Base-by-base conservation (phyloP, 164 flowering plant genomes). In the Buxus sempervirens region DNA sequence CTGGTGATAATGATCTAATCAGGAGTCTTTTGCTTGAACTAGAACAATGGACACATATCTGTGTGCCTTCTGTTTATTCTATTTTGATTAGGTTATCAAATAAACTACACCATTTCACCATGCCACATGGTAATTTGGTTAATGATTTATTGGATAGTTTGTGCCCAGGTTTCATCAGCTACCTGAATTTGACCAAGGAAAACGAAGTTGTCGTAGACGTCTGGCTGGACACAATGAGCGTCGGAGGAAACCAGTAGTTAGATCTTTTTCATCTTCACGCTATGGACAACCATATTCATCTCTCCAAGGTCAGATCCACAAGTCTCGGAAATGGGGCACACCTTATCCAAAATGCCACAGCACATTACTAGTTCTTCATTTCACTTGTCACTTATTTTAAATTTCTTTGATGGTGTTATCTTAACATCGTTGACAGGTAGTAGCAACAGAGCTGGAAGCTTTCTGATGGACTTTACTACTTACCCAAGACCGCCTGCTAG, bases 201-300 rank as follows among this genome's bases (percentile, higher is more conserved):
- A 95, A 75, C 80, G 98, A 56, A 95, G 98, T 73, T 95, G 98
- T 54, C 91, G 96, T 49, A 84, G 97, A 67, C 95, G 97, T 71
- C 78, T 95, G 49, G 97, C 97, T n/a, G 96, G 96, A 49, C 98
- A 95, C 57, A 95, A 95, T 66, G 96, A 90, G 83, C 96, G 97
- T 53, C 79, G 97, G 54, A 85, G 97, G 83, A 95, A 95, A 84
- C 98, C 97, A 22, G 87, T 87, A 65, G 86, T 89, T 24, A 84
- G 86, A 70, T 77, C 98, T 51, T 55, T 88, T 41, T 32, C 84
- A 49, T 69, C 91, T 48, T 57, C 91, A 18, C 90, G 85, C 58
- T 86, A 76, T 76, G 87, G 88, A 48, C 82, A 81, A 51, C 61
- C 85, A 15, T 73, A 86, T 55, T 76, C 94, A 48, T 76, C 95